Base-by-base conservation (phyloP, 2,329 filamentous ascomycete species). In the Fusarium coffeatum region DNA sequence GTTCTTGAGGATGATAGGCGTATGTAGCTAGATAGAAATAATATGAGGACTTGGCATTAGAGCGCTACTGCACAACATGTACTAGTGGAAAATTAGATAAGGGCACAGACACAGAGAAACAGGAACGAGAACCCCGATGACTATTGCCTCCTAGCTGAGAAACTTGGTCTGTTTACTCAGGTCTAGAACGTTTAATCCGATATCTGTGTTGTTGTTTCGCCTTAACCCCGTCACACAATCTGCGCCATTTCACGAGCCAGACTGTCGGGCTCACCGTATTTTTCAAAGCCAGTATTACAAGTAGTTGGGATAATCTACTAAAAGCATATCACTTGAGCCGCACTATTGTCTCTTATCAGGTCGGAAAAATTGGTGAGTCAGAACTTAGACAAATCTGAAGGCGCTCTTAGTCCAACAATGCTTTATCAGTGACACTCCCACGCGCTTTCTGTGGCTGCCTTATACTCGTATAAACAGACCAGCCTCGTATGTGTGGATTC, bases 31-130 rank as follows among this genome's bases (percentile, higher is more conserved):
- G 7, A 18, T 10, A 41, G 37, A 3, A 10, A 20, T 37, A 25
- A 25, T 10, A 20, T n/a, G 18, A 28, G 16, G 42, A 22, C 23
- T 27, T 42, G 49, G 7, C 11, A 25, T 18, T 42, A 18, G 23
- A 12, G 18, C n/a, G 16, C 49, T 41, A 42, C 13, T 41, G 32
- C 12, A 42, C 27, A n/a, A 16, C 18, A 25, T 53, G 9, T 34
- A 42, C 23, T 42, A 53, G 49, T 20, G 34, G 13, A 42, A 53
- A 42, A 34, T 25, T 53, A 27, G 49, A 53, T 53, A 53, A 53
- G 34, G 37, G 32, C 13, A 53, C 13, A 13, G 18, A 15, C 18
- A 47, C 45, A 13, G 20, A 7, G n/a, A 13, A 22, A 22, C n/a
- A 41, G 23, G 16, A 12, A 42, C n/a, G 16, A 41, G 23, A 20